Conservation (phyloP, 805 yeast species). For the Dipodascus albidus region DNA sequence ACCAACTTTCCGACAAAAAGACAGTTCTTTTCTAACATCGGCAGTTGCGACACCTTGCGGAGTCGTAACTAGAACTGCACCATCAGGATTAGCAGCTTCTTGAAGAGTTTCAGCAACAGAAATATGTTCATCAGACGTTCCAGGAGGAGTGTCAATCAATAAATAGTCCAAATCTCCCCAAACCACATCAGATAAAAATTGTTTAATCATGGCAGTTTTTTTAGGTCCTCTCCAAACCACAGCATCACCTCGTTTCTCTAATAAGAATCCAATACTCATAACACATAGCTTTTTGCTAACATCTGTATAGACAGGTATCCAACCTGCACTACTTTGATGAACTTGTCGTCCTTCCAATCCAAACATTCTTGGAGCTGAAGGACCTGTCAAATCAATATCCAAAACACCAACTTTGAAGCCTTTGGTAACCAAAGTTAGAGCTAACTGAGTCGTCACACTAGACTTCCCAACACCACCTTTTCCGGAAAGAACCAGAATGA, state of each 20-base stretch:
- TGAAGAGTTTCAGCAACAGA: conserved; percentile 84
- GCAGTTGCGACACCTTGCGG: conserved; percentile 91
- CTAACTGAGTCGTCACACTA: conserved; percentile 88
- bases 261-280: conserved; percentile 81
- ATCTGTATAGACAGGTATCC: conserved; percentile 76
- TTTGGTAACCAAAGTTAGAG: conserved; percentile 58
- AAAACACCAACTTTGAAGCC: conserved; percentile 86
- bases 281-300: conserved; percentile 40
- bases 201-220: conserved; percentile 95
- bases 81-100: conserved; percentile 61
- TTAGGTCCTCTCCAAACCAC: conserved; percentile 99
- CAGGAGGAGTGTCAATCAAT: conserved; percentile 95
- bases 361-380: conserved; percentile 92
- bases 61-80: conserved; percentile 91
- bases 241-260: conserved; percentile 75
- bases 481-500: conserved; percentile 77
- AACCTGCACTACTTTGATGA: conserved; percentile 70
- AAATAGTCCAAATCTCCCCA: conserved; percentile 79
- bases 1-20: conserved; percentile 79
- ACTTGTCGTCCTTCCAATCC: conserved; percentile 75
- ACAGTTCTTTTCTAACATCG: conserved; percentile 89
- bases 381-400: conserved; percentile 94
- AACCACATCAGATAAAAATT: conserved; percentile 77
- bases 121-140: conserved; percentile 96
- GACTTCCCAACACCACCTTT: conserved; percentile 98